These are phyloP conservation scores for Sporothrix protearum DNA, from an alignment of 2,329 filamentous ascomycete species.

Conservation along the genomic window DNA sequence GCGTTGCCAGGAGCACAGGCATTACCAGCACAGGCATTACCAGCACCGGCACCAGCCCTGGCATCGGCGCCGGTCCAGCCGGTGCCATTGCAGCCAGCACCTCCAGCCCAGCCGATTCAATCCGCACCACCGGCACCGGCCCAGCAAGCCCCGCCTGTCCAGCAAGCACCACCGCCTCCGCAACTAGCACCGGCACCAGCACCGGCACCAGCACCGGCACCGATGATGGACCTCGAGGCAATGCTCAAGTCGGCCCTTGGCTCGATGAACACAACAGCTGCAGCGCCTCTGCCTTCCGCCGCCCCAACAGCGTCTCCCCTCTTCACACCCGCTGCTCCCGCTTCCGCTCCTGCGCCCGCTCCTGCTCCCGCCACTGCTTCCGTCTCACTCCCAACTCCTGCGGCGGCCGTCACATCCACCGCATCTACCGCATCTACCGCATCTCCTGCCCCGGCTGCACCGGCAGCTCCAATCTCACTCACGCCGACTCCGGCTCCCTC, in stretches of 20 bases:
- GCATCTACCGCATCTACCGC: neutral
- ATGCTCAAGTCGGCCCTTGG: constrained; percentile 35
- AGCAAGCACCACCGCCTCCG: neutral
- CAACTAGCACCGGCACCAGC: neutral
- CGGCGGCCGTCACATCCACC: neutral
- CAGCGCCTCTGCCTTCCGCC: constrained; percentile 23
- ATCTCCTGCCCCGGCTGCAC: neutral
- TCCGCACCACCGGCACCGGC: too few species aligned
- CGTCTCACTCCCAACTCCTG: neutral
- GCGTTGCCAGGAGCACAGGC: neutral
- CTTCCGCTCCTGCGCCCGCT: neutral
- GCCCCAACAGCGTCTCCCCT: neutral
- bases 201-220: neutral
- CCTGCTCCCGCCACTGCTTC: neutral
- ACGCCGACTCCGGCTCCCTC: neutral
- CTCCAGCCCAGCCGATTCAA: neutral
- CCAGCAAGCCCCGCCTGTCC: neutral
- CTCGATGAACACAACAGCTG: constrained; percentile 23
- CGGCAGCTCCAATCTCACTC: neutral
- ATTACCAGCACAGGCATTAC: neutral
- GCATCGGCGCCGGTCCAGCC: neutral
- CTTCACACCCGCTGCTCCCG: neutral
- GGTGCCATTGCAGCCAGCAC: neutral
- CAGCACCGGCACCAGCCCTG: neutral
- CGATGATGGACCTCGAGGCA: constrained; percentile 32